Evolutionary conservation across 768 basidiomycete genomes (phyloP), one percentile per base, ranked within the genome.

Genomic region (Coprinellus aureogranulatus): DNA sequence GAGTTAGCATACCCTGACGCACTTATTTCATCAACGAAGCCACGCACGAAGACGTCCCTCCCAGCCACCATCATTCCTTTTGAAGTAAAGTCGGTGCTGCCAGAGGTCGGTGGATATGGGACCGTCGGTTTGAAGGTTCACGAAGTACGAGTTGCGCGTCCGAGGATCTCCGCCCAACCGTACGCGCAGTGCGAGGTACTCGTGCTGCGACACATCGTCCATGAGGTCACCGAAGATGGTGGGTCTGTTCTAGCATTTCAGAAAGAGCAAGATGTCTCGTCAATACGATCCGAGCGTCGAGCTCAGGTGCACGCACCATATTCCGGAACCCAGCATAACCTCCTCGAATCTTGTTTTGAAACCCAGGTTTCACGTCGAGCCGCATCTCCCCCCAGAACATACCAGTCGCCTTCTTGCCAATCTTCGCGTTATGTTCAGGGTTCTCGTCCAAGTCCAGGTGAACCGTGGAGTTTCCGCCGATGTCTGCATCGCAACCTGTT

Each of bases 301-400:
- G 5, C 16, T n/a, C 14, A 44, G n/a, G n/a, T n/a, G n/a, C 25
- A 57, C 64, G 46, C 50, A 90, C 93, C 78, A 87, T 89, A 68
- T 87, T 96, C 61, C 92, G 77, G 68, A 98, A 92, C 18, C 92
- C 95, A 16, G 93, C 92, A 71, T 96, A 98, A 0, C 95, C 95
- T 4, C 87, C 86, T 48, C 91, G 77, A 37, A 96, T 78, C 63
- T 83, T 81, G 1, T 84, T 82, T 64, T 86, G 81, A 53, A 87
- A 71, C 20, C 83, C 84, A 1, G 84, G 75, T 48, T 82, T 84
- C 1, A 94, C 89, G 40, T 75, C 78, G 18, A 91, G 76, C 39
- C 80, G 74, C 86, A 96, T 87, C 25, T 86, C 79, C 2, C 94
- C 94, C 83, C 84, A 89, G 68, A 96, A 95, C 54, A 84, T 78